Base-by-base conservation (phyloP, 306 rosid genomes). In the Acacia acuminata region DNA sequence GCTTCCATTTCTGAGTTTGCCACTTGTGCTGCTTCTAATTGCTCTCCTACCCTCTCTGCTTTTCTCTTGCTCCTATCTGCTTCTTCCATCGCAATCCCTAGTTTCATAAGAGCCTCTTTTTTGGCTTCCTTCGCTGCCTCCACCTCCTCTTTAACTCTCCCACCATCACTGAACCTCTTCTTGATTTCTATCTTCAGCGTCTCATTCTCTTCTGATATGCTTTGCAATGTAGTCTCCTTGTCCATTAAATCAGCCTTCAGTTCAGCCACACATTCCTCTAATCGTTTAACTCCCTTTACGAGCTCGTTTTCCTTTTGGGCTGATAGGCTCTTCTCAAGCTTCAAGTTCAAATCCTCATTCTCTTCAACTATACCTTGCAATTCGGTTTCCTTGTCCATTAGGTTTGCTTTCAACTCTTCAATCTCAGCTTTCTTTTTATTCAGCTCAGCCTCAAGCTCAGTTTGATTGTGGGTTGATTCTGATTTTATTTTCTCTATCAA, bases 331-430 rank as follows among this genome's bases (percentile, higher is more conserved):
- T 82, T 88, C 76, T 82, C 79, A 78, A 96, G 88, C 88, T 82
- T 92, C 17, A 22, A 72, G 72, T 80, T 91, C 85, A 96, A 79
- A 71, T 81, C 88, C 82, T 94, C 99, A 15, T 96, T 96, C 88
- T 96, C 99, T 75, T 94, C 99, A 30, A 89, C 81, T 63, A 96
- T 91, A 81, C 95, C 84, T 82, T 96, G 99, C 76, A 94, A 78
- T 82, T 96, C 99, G 16, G 97, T 96, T 86, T 96, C 99, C 84
- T 91, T 96, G 47, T 96, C 99, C 99, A 96, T 92, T 53, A 96
- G 75, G 75, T 89, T 89, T 20, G 98, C 92, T 81, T 90, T 94
- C 87, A 94, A 85, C 42, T 92, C 98, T 71, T 96, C 98, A 60
- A 94, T 75, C 44, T 84, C 87, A 43, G 86, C 82, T 78, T 86